Evolutionary conservation across 371 early-diverging fungal genomes (phyloP).

Genomic region (Mucor indicus): DNA sequence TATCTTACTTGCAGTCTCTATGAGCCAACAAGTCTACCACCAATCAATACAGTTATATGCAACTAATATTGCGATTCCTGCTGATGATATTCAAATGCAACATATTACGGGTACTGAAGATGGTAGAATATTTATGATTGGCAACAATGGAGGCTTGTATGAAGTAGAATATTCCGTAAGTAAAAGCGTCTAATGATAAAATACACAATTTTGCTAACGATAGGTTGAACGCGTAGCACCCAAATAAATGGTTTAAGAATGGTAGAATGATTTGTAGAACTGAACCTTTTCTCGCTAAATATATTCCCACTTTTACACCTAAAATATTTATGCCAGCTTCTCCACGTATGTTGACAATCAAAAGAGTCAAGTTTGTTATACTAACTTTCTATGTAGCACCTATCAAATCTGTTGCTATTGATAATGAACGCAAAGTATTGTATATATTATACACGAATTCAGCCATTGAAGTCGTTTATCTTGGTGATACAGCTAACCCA

Average conservation of each 20-base stretch:
- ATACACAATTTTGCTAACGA: no score
- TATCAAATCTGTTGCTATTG: constrained; percentile 58
- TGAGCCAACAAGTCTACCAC: background rate
- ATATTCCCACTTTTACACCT: background rate
- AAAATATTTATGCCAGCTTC: background rate
- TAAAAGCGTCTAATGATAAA: no score
- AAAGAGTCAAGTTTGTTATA: no score
- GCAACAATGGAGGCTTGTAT: constrained; percentile 78
- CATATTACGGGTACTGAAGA: constrained; percentile 68
- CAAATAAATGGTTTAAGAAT: background rate
- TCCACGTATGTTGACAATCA: background rate
- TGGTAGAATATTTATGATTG: constrained; percentile 85
- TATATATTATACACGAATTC: constrained; percentile 68
- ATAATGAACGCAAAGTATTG: constrained; percentile 66
- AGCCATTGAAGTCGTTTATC: constrained; percentile 58
- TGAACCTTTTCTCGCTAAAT: background rate
- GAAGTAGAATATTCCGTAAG: constrained; percentile 79
- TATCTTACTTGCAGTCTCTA: constrained; percentile 54
- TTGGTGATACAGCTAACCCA: constrained; percentile 14
- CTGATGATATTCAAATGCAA: constrained; percentile 74
- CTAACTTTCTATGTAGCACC: constrained; percentile 17
- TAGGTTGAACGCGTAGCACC: no score
- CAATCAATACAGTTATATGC: constrained; percentile 46
- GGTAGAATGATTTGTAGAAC: constrained; percentile 14
- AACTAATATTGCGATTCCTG: constrained; percentile 68